Evolutionary conservation across 495 filamentous ascomycete genomes (phyloP).

Genomic region (Penicillium maclennaniae): DNA sequence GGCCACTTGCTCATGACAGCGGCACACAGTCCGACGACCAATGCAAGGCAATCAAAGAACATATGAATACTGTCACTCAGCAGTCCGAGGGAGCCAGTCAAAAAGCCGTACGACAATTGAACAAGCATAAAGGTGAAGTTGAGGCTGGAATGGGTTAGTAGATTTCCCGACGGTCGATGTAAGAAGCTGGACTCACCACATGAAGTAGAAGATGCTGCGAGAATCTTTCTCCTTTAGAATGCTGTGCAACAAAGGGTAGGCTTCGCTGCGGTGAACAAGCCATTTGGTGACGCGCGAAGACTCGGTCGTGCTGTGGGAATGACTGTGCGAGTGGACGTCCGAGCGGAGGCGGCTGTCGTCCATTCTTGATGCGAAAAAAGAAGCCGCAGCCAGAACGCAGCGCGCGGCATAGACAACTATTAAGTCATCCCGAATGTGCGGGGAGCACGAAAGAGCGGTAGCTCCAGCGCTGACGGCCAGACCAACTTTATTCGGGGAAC

Average conservation of each 20-base stretch:
- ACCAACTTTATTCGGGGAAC: constrained; percentile 34
- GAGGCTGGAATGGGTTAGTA: constrained; percentile 51
- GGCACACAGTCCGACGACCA: constrained; percentile 89
- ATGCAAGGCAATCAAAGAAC: constrained; percentile 96
- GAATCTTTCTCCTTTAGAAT: constrained; percentile 92
- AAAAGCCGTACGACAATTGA: constrained; percentile 88
- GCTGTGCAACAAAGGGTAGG: constrained; percentile 73
- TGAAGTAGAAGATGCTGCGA: constrained; percentile 95
- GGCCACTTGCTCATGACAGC: constrained; percentile 98
- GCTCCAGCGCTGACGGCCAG: constrained; percentile 28
- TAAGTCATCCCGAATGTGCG: constrained; percentile 30
- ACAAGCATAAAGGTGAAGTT: constrained; percentile 96
- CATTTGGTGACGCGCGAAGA: constrained; percentile 60
- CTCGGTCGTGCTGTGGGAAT: constrained; percentile 30
- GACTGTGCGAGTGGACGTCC: constrained; percentile 34
- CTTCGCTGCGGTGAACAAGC: constrained; percentile 59
- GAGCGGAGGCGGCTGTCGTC: constrained; percentile 33
- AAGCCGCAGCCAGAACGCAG: constrained; percentile 25
- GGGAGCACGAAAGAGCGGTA: constrained; percentile 34
- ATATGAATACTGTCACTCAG: constrained; percentile 98
- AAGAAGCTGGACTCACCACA: constrained; percentile 56
- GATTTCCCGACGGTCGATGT: background rate
- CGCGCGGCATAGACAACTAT: constrained; percentile 30
- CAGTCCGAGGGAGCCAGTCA: constrained; percentile 87
- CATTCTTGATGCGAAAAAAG: constrained; percentile 36